phyloP scores from a whole-genome alignment of 345 rosid species.

The Ricinus communis region DNA sequence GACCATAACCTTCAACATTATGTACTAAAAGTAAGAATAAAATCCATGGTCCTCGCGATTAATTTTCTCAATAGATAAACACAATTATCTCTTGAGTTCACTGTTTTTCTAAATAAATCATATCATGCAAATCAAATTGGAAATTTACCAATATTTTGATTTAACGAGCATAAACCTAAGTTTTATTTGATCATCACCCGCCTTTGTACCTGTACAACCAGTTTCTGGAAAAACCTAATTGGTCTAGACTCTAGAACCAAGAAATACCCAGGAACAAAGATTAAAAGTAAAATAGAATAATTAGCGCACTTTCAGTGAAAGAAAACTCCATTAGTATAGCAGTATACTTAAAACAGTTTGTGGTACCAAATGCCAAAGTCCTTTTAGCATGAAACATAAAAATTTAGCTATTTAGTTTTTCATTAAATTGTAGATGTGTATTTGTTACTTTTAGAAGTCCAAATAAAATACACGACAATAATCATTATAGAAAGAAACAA shows the following conservation, averaged over 20 bases:
- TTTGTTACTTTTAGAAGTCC: constrained; percentile 3
- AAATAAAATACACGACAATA: constrained; percentile 18
- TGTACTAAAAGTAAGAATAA: neutral
- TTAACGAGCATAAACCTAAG: neutral
- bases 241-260: no score
- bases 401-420: no score
- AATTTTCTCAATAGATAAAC: neutral
- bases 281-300: neutral
- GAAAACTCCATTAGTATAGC: neutral
- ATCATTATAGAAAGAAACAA: constrained; percentile 13
- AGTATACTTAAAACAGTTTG: neutral
- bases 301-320: neutral
- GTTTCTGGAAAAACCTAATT: neutral
- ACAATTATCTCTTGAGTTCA: neutral
- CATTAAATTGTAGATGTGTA: no score
- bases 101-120: neutral
- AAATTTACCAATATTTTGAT: neutral
- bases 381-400: neutral
- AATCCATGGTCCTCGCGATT: neutral
- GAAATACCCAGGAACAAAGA: neutral
- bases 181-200: neutral
- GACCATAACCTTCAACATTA: neutral
- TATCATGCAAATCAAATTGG: neutral
- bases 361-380: neutral
- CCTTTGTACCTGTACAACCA: no score